phyloP scores from a whole-genome alignment of 2,329 filamentous ascomycete species.

The Fusarium hainanense region DNA sequence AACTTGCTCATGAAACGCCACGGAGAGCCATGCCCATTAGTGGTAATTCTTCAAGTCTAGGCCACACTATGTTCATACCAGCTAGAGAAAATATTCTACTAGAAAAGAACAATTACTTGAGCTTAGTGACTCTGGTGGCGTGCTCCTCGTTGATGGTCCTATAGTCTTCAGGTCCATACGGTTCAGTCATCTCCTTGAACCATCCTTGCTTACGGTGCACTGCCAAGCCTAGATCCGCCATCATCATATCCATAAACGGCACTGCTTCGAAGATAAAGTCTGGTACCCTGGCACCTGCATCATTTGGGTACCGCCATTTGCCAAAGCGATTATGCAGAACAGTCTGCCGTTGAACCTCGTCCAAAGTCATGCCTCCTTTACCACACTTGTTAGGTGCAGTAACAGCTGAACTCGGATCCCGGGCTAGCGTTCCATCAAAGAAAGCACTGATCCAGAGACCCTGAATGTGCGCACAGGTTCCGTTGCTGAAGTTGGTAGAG shows the following conservation, averaged over 20 bases:
- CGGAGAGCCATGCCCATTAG: no score
- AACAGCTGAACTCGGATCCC: background rate
- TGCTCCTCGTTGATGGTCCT: background rate
- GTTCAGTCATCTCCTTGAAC: background rate
- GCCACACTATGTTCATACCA: no score
- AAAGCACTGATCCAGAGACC: slow-evolving; percentile 8
- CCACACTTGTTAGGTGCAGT: background rate
- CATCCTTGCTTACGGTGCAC: background rate
- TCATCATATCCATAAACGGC: slow-evolving; percentile 9
- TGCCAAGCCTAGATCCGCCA: background rate
- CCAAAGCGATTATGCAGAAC: background rate
- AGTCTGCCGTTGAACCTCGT: background rate
- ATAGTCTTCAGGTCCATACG: background rate
- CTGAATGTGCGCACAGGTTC: background rate
- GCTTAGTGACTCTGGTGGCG: background rate
- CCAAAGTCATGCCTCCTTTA: background rate
- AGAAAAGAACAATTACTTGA: no score
- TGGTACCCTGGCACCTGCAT: background rate
- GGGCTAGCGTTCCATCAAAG: background rate
- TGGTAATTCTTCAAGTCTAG: no score
- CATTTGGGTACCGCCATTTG: slow-evolving; percentile 11
- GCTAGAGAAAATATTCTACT: no score
- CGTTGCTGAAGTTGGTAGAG: slow-evolving; percentile 3
- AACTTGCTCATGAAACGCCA: background rate
- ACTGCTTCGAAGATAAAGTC: slow-evolving; percentile 7